phyloP scores from a whole-genome alignment of 257 asterid species.

The Solanum chmielewskii region DNA sequence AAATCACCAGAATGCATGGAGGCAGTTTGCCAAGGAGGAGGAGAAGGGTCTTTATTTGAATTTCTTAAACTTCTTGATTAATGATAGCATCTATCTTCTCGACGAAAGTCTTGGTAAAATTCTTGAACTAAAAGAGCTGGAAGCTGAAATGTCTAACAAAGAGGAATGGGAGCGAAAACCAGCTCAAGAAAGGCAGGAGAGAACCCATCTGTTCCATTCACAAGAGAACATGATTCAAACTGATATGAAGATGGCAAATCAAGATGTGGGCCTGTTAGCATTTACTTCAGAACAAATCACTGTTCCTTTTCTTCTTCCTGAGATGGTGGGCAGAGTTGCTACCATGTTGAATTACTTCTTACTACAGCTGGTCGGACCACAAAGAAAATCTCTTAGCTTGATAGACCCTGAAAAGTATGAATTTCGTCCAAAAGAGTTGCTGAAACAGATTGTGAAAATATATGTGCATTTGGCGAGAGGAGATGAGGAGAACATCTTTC shows the following conservation, averaged over 20 bases:
- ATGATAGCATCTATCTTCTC: conserved; percentile 88
- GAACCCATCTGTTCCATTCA: conserved; percentile 81
- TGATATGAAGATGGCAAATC: conserved; percentile 94
- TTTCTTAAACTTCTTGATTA: conserved; percentile 80
- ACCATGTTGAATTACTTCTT: conserved; percentile 94
- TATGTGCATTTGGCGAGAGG: conserved; percentile 85
- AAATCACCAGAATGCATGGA: conserved; percentile 95
- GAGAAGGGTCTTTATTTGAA: conserved; percentile 95
- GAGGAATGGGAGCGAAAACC: conserved; percentile 90
- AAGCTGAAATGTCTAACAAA: conserved; percentile 93
- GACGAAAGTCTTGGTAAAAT: conserved; percentile 97
- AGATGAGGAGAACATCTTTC: conserved; percentile 62
- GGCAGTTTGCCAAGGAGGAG: conserved; percentile 94
- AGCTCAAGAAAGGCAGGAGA: conserved; percentile 92
- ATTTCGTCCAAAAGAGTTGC: conserved; percentile 78
- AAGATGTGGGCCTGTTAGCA: conserved; percentile 86
- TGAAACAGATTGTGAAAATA: conserved; percentile 72
- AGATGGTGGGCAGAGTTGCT: conserved; percentile 99
- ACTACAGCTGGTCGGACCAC: conserved; percentile 94
- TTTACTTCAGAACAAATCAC: conserved; percentile 95
- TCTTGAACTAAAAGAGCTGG: conserved; percentile 85
- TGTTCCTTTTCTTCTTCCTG: conserved; percentile 81
- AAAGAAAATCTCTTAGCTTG: conserved; percentile 81
- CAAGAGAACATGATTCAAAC: conserved; percentile 95
- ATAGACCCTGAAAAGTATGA: conserved; percentile 96